These are phyloP conservation scores for Rubia tinctorum DNA, from an alignment of 305 asterid genomes.

Conservation along the genomic window DNA sequence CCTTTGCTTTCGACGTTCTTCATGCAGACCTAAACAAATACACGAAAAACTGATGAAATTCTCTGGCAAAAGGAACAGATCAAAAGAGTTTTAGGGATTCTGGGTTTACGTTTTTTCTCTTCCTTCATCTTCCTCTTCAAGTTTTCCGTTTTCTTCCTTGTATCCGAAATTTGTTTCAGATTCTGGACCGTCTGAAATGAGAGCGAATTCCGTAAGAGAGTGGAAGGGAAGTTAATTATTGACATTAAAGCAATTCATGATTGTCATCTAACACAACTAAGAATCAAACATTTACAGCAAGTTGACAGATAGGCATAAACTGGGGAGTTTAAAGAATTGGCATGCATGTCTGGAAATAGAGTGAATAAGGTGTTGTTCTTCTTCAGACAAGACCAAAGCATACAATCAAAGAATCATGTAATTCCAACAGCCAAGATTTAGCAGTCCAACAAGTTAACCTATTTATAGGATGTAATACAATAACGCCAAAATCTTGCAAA, in stretches of 20 bases:
- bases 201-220: conserved; percentile 9
- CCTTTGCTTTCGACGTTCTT: conserved; percentile 74
- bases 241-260: neutral
- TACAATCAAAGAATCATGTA: neutral
- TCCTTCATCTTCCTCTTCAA: conserved; percentile 83
- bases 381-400: neutral
- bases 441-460: neutral
- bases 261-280: neutral
- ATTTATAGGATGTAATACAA: neutral
- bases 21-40: conserved; percentile 53
- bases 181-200: conserved; percentile 54
- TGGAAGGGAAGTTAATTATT: neutral
- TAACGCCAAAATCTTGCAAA: neutral
- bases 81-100: neutral
- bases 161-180: conserved; percentile 67
- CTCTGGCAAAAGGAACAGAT: neutral
- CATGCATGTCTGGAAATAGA: too few species aligned
- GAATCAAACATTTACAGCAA: neutral
- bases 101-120: conserved; percentile 67
- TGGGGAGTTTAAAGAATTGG: too few species aligned
- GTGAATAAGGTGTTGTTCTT: too few species aligned
- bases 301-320: neutral
- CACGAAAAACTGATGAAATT: conserved; percentile 11
- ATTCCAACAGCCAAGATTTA: neutral
- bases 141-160: conserved; percentile 51